phyloP scores from a whole-genome alignment of 495 filamentous ascomycete species.

The Neurospora cerealis region DNA sequence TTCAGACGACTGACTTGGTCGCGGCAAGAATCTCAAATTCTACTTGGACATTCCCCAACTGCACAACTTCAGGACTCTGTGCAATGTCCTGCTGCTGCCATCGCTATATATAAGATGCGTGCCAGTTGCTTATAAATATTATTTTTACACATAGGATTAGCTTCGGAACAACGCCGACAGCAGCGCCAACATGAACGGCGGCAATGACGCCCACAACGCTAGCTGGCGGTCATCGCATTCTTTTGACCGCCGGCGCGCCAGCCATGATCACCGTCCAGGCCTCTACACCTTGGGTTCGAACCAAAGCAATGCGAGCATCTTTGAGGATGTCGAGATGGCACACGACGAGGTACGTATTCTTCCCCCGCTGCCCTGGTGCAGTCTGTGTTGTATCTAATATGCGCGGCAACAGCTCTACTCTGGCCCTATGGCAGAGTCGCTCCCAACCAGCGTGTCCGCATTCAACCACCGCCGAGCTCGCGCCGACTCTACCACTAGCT shows the following conservation, averaged over 20 bases:
- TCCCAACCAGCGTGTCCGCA: constrained; percentile 79
- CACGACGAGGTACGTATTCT: constrained; percentile 66
- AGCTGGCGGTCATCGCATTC: neutral
- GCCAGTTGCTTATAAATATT: neutral
- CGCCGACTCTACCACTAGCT: constrained; percentile 77
- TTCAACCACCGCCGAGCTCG: constrained; percentile 75
- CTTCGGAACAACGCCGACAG: constrained; percentile 1
- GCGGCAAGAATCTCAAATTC: neutral
- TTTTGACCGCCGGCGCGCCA: neutral
- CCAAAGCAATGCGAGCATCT: constrained; percentile 72
- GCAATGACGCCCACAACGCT: constrained; percentile 6
- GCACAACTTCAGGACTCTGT: neutral
- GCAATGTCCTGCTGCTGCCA: neutral
- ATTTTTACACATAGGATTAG: neutral
- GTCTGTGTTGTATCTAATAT: constrained; percentile 10
- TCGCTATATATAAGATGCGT: constrained; percentile 4
- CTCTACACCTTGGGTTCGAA: constrained; percentile 58
- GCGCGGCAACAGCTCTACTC: constrained; percentile 60
- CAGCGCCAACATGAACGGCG: constrained; percentile 20
- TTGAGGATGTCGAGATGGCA: constrained; percentile 98
- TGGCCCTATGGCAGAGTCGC: constrained; percentile 87
- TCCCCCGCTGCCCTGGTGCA: neutral
- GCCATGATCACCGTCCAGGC: constrained; percentile 21
- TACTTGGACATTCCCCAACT: neutral
- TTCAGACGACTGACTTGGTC: neutral